A percentile compares a stretch with the other conserved stretches of the same genome.
phyloP scores from a whole-genome alignment of 257 asterid genomes.

The Nicotiana attenuata region DNA sequence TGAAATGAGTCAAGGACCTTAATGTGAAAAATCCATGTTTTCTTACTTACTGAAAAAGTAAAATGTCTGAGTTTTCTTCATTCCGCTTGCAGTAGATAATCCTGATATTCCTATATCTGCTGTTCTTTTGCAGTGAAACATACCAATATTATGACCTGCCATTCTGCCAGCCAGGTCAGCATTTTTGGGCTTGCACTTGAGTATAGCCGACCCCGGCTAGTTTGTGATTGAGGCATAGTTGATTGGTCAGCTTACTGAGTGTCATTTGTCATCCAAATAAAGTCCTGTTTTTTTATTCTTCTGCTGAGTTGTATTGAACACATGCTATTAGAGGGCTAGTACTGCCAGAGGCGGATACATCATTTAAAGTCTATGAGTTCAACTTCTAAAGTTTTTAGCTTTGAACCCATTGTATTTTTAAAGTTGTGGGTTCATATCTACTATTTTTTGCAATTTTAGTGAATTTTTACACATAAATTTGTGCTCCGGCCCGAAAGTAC shows the following conservation, averaged over 20 bases:
- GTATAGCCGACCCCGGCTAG: neutral
- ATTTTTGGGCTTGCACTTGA: slow-evolving; percentile 21
- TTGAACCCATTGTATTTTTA: too few species aligned
- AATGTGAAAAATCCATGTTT: neutral
- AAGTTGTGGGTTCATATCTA: too few species aligned
- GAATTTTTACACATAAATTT: too few species aligned
- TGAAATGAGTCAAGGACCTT: neutral
- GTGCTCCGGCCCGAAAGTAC: too few species aligned
- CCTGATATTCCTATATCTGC: slow-evolving; percentile 14
- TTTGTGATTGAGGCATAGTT: neutral
- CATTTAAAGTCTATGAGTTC: too few species aligned
- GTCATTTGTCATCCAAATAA: neutral
- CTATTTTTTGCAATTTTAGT: too few species aligned
- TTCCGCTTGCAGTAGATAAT: neutral
- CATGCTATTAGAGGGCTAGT: neutral
- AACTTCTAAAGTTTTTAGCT: too few species aligned
- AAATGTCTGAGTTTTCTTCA: neutral
- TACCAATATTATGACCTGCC: slow-evolving; percentile 75
- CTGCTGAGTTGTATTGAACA: neutral
- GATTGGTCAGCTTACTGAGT: neutral
- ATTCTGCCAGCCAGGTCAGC: slow-evolving; percentile 92
- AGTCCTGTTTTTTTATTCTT: neutral
- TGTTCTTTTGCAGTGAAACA: slow-evolving; percentile 80
- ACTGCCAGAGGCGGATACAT: too few species aligned
- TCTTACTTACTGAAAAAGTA: neutral